Base-by-base conservation (phyloP, 441 rosid genomes). In the Pelargonium cotyledonis region DNA sequence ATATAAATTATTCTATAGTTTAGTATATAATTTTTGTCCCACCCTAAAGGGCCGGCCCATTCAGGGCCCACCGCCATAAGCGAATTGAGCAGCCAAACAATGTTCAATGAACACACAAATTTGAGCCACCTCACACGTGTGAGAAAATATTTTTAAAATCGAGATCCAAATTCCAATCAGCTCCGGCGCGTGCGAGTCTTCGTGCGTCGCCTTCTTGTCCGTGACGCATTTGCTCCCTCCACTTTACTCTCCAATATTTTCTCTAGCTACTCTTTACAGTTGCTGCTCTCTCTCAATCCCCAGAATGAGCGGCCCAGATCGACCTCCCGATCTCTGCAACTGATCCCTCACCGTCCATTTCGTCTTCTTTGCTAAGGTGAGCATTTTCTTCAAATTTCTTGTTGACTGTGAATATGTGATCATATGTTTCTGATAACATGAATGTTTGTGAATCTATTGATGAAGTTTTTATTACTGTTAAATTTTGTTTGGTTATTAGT, bases 191-290 rank as follows among this genome's bases (percentile, higher is more conserved):
- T 51, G 58, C 58, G 58, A 51, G 58, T 12, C 19, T 23, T 23
- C 26, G 26, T 23, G 26, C 58, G 15, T 51, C 14, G 58, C 58
- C 58, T 51, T 51, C 58, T 51, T 51, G 58, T 51, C 58, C 58
- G 58, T 51, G 58, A 51, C 58, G 58, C 58, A n/a, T 12, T 51
- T 23, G 26, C 58, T 51, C 58, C 58, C 14, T 51, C 58, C 58
- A 10, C 58, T 51, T n/a, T 49, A 10, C 14, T 12, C 26, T 23
- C 26, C 26, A 23, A 23, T 23, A 23, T 23, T 23, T 23, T 15
- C 19, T 51, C 14, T n/a, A 6, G 3, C 16, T 14, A 16, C 6
- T 15, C 58, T 12, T 1, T 1, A 51, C 19, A 15, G 1, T 15
- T 51, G 19, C 18, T 10, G 4, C 47, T 43, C 47, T 43, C 47